Evolutionary conservation across 805 yeast species (phyloP), one percentile per base, ranked within the genome.

Genomic region (Pichia phayaonensis): DNA sequence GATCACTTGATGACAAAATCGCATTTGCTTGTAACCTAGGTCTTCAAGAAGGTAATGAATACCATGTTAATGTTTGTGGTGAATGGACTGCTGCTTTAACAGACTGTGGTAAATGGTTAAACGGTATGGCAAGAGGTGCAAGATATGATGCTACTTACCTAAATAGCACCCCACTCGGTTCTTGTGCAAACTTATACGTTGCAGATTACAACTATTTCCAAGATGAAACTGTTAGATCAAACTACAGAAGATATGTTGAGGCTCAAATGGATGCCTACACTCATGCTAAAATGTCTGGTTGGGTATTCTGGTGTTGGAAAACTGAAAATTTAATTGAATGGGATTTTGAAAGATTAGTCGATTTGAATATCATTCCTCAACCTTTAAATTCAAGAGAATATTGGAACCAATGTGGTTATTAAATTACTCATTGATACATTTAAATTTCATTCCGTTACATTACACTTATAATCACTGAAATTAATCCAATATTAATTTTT

Each of bases 261-360:
- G 96, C 96, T 45, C 97, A 90, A 74, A 71, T 90, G 62, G 96
- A 90, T 64, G 88, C 96, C 1, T 83, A 74, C 62, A 48, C 54
- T 29, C 53, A 63, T 45, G 70, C 67, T 49, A 76, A 76, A 59
- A 75, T 80, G 52, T 77, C 74, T 36, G 98, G 98, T 31, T 90
- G 97, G 97, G 78, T 88, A 51, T 84, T 86, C 73, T 90, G 97
- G 97, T 80, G 84, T 66, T 90, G 88, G 84, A 90, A 90, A 74
- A 86, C 96, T 26, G 97, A 90, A 69, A 69, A 68, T 57, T 73
- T 87, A 21, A 65, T 84, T 49, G 97, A 90, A 66, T 90, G 97
- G 97, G 96, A 87, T 68, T 76, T 86, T 71, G 72, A 74, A 59
- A 71, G 72, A 56, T 76, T 90, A 59, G 67, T 77, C 21, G 72